Evolutionary conservation across 441 rosid species (phyloP).

Genomic region (Euphorbia schlechtendalii): DNA sequence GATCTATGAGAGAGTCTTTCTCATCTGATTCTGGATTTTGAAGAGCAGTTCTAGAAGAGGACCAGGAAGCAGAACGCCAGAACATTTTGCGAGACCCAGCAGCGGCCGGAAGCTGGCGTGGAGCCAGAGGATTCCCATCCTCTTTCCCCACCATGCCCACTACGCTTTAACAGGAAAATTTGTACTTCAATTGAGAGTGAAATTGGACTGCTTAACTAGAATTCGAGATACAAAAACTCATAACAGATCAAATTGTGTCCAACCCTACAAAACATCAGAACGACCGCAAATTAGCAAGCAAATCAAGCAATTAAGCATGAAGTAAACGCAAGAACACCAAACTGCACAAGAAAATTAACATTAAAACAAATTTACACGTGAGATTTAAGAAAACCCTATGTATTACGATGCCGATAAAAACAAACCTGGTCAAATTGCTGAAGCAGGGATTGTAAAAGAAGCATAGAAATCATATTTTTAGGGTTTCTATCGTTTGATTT

Average conservation of each 20-base stretch:
- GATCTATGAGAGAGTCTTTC: conserved; percentile 38
- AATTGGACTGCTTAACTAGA: conserved; percentile 6
- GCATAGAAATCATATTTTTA: conserved; percentile 5
- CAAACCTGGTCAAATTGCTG: conserved; percentile 6
- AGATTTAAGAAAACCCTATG: background rate
- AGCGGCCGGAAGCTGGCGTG: conserved; percentile 38
- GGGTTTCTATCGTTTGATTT: conserved; percentile 12
- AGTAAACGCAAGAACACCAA: conserved; percentile 6
- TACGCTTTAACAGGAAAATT: conserved; percentile 13
- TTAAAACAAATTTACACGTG: background rate
- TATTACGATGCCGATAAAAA: background rate
- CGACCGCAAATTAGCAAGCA: conserved; percentile 21
- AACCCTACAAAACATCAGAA: conserved; percentile 21
- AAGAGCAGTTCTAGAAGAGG: conserved; percentile 71
- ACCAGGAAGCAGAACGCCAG: conserved; percentile 98
- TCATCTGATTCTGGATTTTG: conserved; percentile 52
- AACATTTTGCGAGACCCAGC: conserved; percentile 58
- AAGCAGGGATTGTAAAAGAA: background rate
- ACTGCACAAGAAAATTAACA: background rate
- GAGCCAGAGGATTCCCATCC: conserved; percentile 53
- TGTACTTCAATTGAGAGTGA: conserved; percentile 1
- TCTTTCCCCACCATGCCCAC: conserved; percentile 83
- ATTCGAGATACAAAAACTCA: conserved; percentile 16
- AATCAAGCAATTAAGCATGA: conserved; percentile 20
- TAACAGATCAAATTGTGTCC: conserved; percentile 34